phyloP scores from a whole-genome alignment of 345 rosid species.

The Euphorbia lathyris region DNA sequence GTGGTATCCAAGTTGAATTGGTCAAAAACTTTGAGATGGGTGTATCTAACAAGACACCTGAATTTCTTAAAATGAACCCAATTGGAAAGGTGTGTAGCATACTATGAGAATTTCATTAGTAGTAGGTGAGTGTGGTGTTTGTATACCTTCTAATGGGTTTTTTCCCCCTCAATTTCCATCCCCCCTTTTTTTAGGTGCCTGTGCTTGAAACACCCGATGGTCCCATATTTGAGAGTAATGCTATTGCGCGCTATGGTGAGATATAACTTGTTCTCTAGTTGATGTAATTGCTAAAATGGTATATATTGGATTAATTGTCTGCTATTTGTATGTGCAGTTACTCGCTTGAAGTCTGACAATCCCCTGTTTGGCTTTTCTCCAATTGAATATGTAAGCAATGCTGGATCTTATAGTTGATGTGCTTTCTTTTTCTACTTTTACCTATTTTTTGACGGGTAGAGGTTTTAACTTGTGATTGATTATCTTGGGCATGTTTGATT shows the following conservation, averaged over 20 bases:
- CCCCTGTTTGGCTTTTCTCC: constrained; percentile 61
- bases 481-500: too few species aligned
- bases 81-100: constrained; percentile 62
- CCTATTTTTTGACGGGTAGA: too few species aligned
- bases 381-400: constrained; percentile 62
- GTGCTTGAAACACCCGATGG: constrained; percentile 97
- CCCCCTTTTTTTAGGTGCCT: constrained; percentile 52
- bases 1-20: constrained; percentile 58
- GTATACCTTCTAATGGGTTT: neutral
- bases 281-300: neutral
- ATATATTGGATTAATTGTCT: neutral
- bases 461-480: too few species aligned
- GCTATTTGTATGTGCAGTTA: constrained; percentile 35
- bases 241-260: constrained; percentile 85
- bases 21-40: constrained; percentile 70
- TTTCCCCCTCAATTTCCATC: too few species aligned
- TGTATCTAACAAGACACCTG: constrained; percentile 72
- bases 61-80: constrained; percentile 84
- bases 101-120: neutral
- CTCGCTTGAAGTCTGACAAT: constrained; percentile 60
- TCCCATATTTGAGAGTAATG: constrained; percentile 88
- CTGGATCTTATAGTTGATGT: neutral
- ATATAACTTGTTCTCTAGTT: neutral
- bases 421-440: neutral
- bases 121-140: neutral